Conservation (phyloP, 331 rosid genomes). For the Dryas integrifolia region DNA sequence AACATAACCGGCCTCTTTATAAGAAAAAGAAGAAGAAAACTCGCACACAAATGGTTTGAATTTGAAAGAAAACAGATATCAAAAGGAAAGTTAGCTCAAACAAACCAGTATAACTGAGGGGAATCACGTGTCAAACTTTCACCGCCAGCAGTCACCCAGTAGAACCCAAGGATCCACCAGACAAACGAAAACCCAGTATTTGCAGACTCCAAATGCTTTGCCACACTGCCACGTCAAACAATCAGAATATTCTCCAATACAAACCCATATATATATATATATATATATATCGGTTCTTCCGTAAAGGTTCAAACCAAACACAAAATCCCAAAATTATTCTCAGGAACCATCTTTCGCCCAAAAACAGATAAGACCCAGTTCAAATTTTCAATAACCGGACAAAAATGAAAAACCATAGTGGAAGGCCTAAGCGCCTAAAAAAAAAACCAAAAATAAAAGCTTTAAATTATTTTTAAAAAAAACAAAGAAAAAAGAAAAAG, state of each 20-base stretch:
- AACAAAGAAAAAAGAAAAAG: too few species aligned
- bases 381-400: not conserved
- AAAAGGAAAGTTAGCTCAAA: slow-evolving; percentile 22
- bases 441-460: not conserved
- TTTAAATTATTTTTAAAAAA: too few species aligned
- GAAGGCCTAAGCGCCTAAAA: not conserved
- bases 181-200: slow-evolving; percentile 76
- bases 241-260: slow-evolving; percentile 6
- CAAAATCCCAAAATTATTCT: not conserved
- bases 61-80: not conserved
- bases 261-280: not conserved
- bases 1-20: slow-evolving; percentile 11
- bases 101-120: slow-evolving; percentile 90
- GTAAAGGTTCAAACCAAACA: not conserved
- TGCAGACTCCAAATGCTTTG: slow-evolving; percentile 70
- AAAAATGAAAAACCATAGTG: not conserved
- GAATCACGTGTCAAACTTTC: slow-evolving; percentile 60
- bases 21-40: slow-evolving; percentile 10
- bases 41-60: not conserved
- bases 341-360: not conserved
- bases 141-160: slow-evolving; percentile 93
- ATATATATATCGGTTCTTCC: not conserved
- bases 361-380: not conserved
- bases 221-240: slow-evolving; percentile 42
- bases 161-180: slow-evolving; percentile 95